phyloP scores from a whole-genome alignment of 805 yeast species.

The Blastobotrys parvus region DNA sequence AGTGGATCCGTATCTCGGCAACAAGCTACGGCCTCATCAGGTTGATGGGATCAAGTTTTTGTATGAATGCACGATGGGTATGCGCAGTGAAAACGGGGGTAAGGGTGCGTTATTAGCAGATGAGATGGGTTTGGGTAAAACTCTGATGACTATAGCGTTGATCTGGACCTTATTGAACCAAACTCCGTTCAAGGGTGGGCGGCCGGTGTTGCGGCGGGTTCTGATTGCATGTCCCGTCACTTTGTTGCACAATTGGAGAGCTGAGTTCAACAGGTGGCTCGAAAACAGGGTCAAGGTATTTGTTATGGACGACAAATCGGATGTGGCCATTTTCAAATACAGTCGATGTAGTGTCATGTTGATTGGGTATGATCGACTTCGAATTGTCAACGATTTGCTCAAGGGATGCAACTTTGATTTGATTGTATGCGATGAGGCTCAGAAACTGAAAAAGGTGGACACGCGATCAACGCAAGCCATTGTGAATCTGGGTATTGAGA shows the following conservation, averaged over 20 bases:
- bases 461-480: constrained; percentile 66
- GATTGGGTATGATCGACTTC: constrained; percentile 81
- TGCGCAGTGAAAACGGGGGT: constrained; percentile 34
- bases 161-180: constrained; percentile 70
- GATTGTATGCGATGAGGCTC: constrained; percentile 92
- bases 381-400: constrained; percentile 35
- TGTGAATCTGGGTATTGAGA: constrained; percentile 43
- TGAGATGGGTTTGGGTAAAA: constrained; percentile 95
- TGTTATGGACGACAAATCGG: constrained; percentile 46
- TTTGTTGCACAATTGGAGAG: constrained; percentile 76
- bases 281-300: constrained; percentile 56
- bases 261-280: constrained; percentile 86
- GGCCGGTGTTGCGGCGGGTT: constrained; percentile 44
- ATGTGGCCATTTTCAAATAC: constrained; percentile 49
- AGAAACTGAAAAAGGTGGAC: constrained; percentile 66
- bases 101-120: constrained; percentile 85
- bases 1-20: constrained; percentile 29
- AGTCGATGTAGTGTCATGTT: constrained; percentile 73
- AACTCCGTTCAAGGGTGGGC: constrained; percentile 24
- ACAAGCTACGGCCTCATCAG: constrained; percentile 71
- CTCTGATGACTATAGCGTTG: constrained; percentile 74
- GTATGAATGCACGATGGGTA: constrained; percentile 76
- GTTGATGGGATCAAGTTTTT: constrained; percentile 73
- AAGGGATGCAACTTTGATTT: constrained; percentile 43
- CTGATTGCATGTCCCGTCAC: constrained; percentile 90